A percentile compares a stretch with the other conserved stretches of the same genome.
Conservation (phyloP, 768 basidiomycete species). For the Hemileccinum impolitum region DNA sequence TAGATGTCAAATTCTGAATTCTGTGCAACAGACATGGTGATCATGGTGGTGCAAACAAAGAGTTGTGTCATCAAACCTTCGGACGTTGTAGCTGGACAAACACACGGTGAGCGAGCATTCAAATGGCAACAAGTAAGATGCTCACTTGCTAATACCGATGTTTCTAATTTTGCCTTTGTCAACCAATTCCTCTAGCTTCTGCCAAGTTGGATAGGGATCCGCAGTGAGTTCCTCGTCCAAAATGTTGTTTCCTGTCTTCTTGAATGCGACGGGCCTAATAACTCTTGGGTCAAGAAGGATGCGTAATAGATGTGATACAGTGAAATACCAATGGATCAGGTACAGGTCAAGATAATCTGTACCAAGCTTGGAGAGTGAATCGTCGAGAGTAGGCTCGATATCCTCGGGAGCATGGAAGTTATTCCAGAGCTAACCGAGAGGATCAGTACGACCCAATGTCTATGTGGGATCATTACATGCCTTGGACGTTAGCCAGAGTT, state of each 20-base stretch:
- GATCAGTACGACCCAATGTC: background rate
- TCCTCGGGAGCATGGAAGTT: conserved; percentile 71
- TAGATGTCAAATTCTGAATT: conserved; percentile 60
- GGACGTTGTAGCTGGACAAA: conserved; percentile 54
- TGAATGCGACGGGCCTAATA: conserved; percentile 64
- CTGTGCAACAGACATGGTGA: conserved; percentile 22
- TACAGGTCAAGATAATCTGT: conserved; percentile 78
- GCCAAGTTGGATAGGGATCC: conserved; percentile 76
- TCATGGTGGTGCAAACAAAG: background rate
- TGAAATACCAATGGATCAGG: conserved; percentile 68
- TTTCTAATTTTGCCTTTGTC: conserved; percentile 73
- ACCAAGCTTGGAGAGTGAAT: conserved; percentile 57
- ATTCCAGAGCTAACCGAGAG: conserved; percentile 59
- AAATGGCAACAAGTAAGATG: background rate
- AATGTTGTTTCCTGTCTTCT: conserved; percentile 46
- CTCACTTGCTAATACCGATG: conserved; percentile 82
- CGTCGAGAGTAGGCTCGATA: conserved; percentile 63
- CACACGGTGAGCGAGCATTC: background rate
- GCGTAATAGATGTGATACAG: background rate
- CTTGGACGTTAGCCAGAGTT: conserved; percentile 69
- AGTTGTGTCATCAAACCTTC: conserved; percentile 29
- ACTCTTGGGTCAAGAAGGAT: background rate
- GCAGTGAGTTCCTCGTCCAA: conserved; percentile 57
- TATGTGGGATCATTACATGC: conserved; percentile 13
- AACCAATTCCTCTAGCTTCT: conserved; percentile 75